phyloP scores from a whole-genome alignment of 176 grass and related monocot genomes.

The Puya raimondii region DNA sequence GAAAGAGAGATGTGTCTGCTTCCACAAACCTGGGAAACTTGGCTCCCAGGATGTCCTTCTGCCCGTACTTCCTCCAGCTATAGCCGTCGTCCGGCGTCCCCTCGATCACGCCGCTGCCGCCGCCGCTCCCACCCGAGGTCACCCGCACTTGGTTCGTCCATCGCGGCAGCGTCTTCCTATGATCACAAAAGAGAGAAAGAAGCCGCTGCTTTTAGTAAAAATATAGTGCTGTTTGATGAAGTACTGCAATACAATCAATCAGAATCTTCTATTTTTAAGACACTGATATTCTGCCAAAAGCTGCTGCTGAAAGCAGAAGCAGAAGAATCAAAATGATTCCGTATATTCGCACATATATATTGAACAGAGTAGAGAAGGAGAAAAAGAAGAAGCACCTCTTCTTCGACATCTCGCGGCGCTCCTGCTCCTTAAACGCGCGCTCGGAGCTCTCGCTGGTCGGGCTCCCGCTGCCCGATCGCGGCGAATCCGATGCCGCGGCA shows the following conservation, averaged over 20 bases:
- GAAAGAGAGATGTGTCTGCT: no score
- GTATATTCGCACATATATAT: no score
- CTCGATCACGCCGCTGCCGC: neutral
- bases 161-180: constrained; percentile 48
- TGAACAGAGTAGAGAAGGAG: no score
- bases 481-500: constrained; percentile 34
- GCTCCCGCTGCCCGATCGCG: constrained; percentile 46
- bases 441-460: constrained; percentile 21
- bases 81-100: constrained; percentile 48
- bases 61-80: constrained; percentile 80
- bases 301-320: no score
- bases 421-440: constrained; percentile 17
- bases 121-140: neutral
- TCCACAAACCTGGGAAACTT: constrained; percentile 48
- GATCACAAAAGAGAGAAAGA: neutral
- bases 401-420: constrained; percentile 30
- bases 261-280: neutral
- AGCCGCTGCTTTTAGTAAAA: no score
- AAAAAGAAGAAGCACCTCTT: constrained; percentile 27
- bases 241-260: neutral
- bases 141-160: constrained; percentile 35
- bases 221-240: no score
- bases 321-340: no score
- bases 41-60: constrained; percentile 70
- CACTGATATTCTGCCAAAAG: no score